Conservation (phyloP, 2,329 filamentous ascomycete genomes). For the Fusarium continuum region DNA sequence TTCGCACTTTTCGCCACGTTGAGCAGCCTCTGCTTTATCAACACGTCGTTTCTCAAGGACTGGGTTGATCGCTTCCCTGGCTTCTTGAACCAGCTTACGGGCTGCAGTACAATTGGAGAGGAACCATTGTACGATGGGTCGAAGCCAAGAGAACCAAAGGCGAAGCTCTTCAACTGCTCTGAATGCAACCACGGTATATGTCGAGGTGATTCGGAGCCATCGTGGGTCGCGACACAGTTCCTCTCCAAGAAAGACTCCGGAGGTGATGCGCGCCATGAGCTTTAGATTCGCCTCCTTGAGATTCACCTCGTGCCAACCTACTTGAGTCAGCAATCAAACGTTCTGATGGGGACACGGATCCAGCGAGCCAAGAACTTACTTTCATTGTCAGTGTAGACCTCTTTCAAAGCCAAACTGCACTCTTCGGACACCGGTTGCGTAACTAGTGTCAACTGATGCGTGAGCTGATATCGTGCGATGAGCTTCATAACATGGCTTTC, state of each 20-base stretch:
- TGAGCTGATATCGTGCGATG: background rate
- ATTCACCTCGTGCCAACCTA: background rate
- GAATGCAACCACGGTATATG: conserved; percentile 56
- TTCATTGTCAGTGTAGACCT: background rate
- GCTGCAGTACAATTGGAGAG: conserved; percentile 45
- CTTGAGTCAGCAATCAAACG: no score
- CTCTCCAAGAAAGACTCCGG: conserved; percentile 53
- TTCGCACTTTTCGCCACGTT: background rate
- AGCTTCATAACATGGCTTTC: background rate
- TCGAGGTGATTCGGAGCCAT: conserved; percentile 56
- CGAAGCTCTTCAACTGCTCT: conserved; percentile 44
- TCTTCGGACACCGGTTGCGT: background rate
- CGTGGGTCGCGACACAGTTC: conserved; percentile 53
- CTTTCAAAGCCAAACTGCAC: background rate
- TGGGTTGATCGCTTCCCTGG: conserved; percentile 38
- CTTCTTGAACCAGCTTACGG: conserved; percentile 40
- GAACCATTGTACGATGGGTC: conserved; percentile 58
- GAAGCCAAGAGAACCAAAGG: conserved; percentile 55
- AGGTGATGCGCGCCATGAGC: conserved; percentile 28
- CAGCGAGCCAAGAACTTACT: background rate
- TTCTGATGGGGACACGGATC: no score
- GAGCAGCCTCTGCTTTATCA: conserved; percentile 45
- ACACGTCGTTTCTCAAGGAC: conserved; percentile 29
- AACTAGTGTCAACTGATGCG: background rate
- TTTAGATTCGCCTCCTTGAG: background rate